Base-by-base conservation (phyloP, 352 stramenopile species). In the Globisporangium okanoganense region DNA sequence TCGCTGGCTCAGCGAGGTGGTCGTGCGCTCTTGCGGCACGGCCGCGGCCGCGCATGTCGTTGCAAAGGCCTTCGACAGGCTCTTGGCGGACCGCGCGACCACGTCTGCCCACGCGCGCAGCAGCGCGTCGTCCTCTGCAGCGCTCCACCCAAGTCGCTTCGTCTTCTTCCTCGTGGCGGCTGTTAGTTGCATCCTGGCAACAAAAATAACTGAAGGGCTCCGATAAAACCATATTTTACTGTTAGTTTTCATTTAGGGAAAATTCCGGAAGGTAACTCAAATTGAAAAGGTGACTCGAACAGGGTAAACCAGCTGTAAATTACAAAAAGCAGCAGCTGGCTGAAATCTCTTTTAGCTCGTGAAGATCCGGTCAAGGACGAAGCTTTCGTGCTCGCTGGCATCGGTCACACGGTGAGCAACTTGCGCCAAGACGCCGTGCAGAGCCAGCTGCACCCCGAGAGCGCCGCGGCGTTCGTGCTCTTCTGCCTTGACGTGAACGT, bases 401-500 rank as follows among this genome's bases (percentile, higher is more conserved):
- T 72, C 10, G 79, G 67, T 25, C 24, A 62, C 0, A 82, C 81
- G 29, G 73, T 69, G 25, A 58, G 58, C 2, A 77, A 90, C 41
- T 62, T 78, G 31, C 71, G 61, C 25, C 41, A 56, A 25, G 84
- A 93, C 61, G 76, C 75, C 27, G 50, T 64, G 13, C 13, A 56
- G 27, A 62, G 65, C 20, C 48, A 71, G 20, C 53, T 89, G 25
- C 47, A 53, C 4, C 62, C 72, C 0, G 59, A 78, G n/a, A 62
- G 88, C n/a, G n/a, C n/a, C 35, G 84, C 84, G 14, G 71, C 77
- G 24, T 93, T 93, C 54, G 76, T 90, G 70, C 65, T 93, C 27
- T 81, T 92, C 56, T 93, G 84, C 48, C 69, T 82, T 16, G 79
- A 91, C 41, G 84, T 88, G 55, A 76, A 80, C 63, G 79, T 87